Evolutionary conservation across 495 filamentous ascomycete genomes (phyloP), one percentile per base, ranked within the genome.

Genomic region (Podospora anserina): DNA sequence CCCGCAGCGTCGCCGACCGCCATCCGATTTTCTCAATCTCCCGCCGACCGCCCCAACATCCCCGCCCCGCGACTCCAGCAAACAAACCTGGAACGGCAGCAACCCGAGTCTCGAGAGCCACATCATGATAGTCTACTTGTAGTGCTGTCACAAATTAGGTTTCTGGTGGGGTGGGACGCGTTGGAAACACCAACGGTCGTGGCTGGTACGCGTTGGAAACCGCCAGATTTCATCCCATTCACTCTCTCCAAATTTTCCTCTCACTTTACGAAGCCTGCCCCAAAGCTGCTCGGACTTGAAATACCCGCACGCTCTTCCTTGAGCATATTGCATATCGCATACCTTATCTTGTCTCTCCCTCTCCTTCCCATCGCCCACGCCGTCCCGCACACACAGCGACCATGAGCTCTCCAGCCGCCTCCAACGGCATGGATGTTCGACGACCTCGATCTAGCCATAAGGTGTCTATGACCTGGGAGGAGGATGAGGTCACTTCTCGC

Each of bases 381-480:
- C 39, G 18, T 49, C 39, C 39, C 39, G 15, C 64, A 66, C 20
- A 16, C 26, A 19, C 54, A 7, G 13, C 53, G 28, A 32, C 28
- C 54, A 58, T 58, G 64, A 60, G 26, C 32, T 63, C 55, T 34
- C 49, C 44, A 18, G 3, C 49, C 56, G 55, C 26, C 28, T 39
- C 62, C 23, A 64, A 70, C 73, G 66, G 72, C 68, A 79, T 80
- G 74, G 79, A 82, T 59, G 65, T 69, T 61, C 74, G 74, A 60
- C 76, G 79, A 20, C 80, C 80, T 63, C 75, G 73, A 27, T 84
- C 82, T 23, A 80, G 80, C 72, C 81, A 83, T 64, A 79, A 75
- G 63, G 80, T 83, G 20, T 82, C 79, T 20, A 78, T 83, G 69
- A 82, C 79, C 65, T 83, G 77, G 72, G 77, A 81, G 60, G 82